Base-by-base conservation (phyloP, 164 flowering plant species). In the Dillenia turbinata region DNA sequence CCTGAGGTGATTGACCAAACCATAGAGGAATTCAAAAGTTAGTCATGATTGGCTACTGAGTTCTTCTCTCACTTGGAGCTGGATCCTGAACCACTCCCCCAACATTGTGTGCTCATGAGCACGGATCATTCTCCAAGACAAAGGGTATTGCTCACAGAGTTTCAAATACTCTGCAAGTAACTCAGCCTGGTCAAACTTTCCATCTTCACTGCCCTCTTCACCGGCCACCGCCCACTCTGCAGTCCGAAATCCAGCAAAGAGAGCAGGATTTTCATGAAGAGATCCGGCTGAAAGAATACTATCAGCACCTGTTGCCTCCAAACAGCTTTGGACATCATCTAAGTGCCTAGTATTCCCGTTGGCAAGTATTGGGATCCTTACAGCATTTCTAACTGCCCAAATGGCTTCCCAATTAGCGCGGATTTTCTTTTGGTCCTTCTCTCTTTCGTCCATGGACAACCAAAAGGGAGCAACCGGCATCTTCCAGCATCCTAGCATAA, bases 401-500 rank as follows among this genome's bases (percentile, higher is more conserved):
- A 95, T 95, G 47, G 82, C 81, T 13, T 72, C 52, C 99, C 99
- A 95, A 69, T 89, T 74, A 2, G 99, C 97, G 45, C 96, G 74
- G 56, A 83, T 51, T 71, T 85, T 94, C 66, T 74, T 89, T 54
- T 84, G 85, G 70, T 95, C 97, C 60, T 95, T 95, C 94, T 66
- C 97, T 83, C 24, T 89, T 91, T 64, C 97, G 83, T 6, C 99
- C 99, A 76, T 92, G 99, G 51, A 95, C 97, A 24, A 97, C 97
- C 54, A 95, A 70, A 44, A 95, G 96, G 46, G 94, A 83, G 72
- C 99, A 92, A 40, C 99, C 99, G 26, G 97, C 97, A n/a, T 89
- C 96, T 75, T 95, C 99, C 44, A 95, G 76, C 99, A 91, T 95
- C 66, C 72, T 88, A 11, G 99, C 99, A 79, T 95, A 95, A n/a